Percentiles rank a stretch among this genome's conserved stretches.
Conservation (phyloP, 768 basidiomycete genomes). For the Hericium coralloides region DNA sequence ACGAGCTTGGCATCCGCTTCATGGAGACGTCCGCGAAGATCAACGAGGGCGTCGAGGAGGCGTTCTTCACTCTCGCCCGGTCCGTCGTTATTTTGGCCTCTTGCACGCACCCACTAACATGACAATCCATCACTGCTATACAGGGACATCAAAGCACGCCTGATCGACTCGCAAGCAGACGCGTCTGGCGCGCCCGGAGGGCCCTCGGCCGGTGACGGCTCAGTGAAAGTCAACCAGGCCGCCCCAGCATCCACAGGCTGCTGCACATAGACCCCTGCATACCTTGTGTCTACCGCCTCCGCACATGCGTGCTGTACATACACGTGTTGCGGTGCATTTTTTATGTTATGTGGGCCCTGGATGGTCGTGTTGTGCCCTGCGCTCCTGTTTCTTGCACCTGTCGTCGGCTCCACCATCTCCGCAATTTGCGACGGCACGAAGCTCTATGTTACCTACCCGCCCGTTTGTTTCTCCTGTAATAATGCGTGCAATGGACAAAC, state of each 20-base stretch:
- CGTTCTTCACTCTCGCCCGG: conserved; percentile 96
- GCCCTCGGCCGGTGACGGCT: conserved; percentile 33
- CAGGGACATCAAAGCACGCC: conserved; percentile 94
- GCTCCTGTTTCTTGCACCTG: neutral
- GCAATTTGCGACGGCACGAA: neutral
- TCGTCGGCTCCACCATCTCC: neutral
- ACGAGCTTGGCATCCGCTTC: conserved; percentile 91
- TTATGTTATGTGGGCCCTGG: no score
- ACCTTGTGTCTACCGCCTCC: neutral
- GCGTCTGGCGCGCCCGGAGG: conserved; percentile 30
- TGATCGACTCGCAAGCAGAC: conserved; percentile 90
- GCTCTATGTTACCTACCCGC: conserved; percentile 1
- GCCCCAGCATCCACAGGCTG: conserved; percentile 30
- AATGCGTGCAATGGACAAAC: conserved; percentile 23
- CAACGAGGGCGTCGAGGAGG: conserved; percentile 97
- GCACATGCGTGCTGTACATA: neutral
- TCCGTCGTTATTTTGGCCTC: conserved; percentile 28
- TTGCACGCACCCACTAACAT: neutral
- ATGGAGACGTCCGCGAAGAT: conserved; percentile 98
- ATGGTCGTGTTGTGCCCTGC: neutral
- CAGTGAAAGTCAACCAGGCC: conserved; percentile 61
- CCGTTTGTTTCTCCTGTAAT: conserved; percentile 19
- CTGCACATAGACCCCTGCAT: conserved; percentile 29
- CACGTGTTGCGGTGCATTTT: neutral
- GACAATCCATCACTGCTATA: neutral